These are phyloP conservation scores for Aspergillus heteromorphus DNA, from an alignment of 495 filamentous ascomycete species.

Conservation along the genomic window DNA sequence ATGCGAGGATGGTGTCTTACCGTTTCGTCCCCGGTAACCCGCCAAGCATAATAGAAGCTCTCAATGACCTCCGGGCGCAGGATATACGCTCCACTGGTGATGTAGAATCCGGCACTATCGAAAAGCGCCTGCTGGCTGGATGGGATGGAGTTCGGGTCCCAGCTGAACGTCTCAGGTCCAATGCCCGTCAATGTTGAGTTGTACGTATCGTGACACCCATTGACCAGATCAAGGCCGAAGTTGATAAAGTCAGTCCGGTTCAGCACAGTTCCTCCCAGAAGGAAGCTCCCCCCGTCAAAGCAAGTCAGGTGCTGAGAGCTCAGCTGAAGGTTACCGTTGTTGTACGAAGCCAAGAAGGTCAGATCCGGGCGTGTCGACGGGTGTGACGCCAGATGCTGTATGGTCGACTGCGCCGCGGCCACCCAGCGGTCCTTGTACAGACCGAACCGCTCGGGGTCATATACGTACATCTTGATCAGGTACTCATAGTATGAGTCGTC, in stretches of 20 bases:
- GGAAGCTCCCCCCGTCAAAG: conserved; percentile 83
- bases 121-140: conserved; percentile 53
- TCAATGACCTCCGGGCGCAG: conserved; percentile 84
- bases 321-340: conserved; percentile 45
- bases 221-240: conserved; percentile 70
- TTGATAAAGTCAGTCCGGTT: conserved; percentile 57
- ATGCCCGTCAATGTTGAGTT: conserved; percentile 61
- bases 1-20: conserved; percentile 19
- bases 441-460: conserved; percentile 61
- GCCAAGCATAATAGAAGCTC: conserved; percentile 83
- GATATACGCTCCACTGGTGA: conserved; percentile 55
- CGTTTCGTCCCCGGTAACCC: conserved; percentile 60
- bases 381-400: conserved; percentile 66
- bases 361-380: conserved; percentile 63
- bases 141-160: conserved; percentile 53
- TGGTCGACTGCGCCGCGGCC: conserved; percentile 69
- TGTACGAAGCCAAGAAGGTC: conserved; percentile 67
- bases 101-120: conserved; percentile 65
- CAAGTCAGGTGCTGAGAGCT: conserved; percentile 67
- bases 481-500: conserved; percentile 89
- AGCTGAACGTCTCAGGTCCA: conserved; percentile 73
- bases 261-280: conserved; percentile 75
- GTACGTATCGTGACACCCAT: conserved; percentile 74
- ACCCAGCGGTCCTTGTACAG: conserved; percentile 71
- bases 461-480: conserved; percentile 89